Evolutionary conservation across 1,284 basidiomycete genomes (phyloP).

Genomic region (Ustilago lituana): DNA sequence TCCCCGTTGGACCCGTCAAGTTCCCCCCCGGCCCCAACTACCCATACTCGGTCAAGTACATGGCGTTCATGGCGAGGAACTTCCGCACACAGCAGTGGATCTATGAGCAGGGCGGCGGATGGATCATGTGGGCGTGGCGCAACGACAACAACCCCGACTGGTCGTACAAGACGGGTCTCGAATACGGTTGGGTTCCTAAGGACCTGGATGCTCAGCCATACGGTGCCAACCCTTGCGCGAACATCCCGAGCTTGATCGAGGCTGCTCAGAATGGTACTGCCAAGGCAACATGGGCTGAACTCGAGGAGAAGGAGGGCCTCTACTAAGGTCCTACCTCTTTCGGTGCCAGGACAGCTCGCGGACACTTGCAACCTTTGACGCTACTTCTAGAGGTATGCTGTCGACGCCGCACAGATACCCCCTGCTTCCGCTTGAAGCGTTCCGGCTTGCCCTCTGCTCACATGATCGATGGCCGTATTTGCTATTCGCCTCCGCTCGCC

Average conservation of each 20-base stretch:
- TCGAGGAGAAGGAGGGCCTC: conserved; percentile 8
- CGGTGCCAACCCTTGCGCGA: conserved; percentile 35
- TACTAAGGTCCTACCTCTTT: conserved; percentile 4
- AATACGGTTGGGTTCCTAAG: conserved; percentile 60
- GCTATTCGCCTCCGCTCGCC: conserved; percentile 4
- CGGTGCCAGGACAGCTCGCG: conserved; percentile 1
- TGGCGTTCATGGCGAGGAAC: conserved; percentile 81
- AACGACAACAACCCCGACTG: conserved; percentile 64
- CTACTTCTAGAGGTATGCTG: background rate
- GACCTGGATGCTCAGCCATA: conserved; percentile 44
- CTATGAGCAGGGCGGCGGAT: conserved; percentile 72
- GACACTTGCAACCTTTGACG: background rate
- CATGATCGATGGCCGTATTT: conserved; percentile 34
- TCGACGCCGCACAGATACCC: conserved; percentile 6
- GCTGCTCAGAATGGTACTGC: conserved; percentile 9
- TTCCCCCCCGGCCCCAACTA: conserved; percentile 53
- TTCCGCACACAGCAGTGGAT: conserved; percentile 79
- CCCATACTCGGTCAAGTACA: conserved; percentile 72
- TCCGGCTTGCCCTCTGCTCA: background rate
- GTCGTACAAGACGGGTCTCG: conserved; percentile 64
- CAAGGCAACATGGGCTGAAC: conserved; percentile 9
- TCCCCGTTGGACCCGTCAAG: conserved; percentile 52
- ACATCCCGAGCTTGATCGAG: conserved; percentile 27
- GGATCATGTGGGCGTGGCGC: conserved; percentile 85
- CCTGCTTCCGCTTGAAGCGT: conserved; percentile 3